These are phyloP conservation scores for Aspergillus proliferans DNA, from an alignment of 2,329 filamentous ascomycete genomes.

Conservation along the genomic window DNA sequence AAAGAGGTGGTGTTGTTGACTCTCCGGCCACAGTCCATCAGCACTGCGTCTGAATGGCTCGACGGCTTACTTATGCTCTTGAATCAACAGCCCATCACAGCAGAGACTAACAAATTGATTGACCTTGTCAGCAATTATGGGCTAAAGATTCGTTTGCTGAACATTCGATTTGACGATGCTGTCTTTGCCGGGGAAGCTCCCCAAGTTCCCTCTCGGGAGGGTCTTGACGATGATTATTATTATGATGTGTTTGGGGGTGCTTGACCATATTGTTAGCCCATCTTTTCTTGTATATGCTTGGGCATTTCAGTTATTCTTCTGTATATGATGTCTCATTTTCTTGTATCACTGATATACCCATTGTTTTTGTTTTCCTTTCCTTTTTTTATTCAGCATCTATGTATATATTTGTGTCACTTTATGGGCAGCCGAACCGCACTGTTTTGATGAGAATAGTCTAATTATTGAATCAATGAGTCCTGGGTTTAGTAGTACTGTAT, in stretches of 20 bases:
- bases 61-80: conserved; percentile 92
- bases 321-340: conserved; percentile 2
- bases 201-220: conserved; percentile 72
- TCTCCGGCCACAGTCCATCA: conserved; percentile 74
- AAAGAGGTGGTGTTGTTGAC: conserved; percentile 72
- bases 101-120: conserved; percentile 86
- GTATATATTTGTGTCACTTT: not conserved
- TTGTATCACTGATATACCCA: not conserved
- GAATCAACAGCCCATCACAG: conserved; percentile 92
- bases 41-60: conserved; percentile 88
- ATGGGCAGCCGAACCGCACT: too few species aligned
- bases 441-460: too few species aligned
- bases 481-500: too few species aligned
- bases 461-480: too few species aligned
- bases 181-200: conserved; percentile 64
- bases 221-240: conserved; percentile 86
- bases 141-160: conserved; percentile 83
- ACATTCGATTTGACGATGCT: conserved; percentile 80
- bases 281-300: not conserved
- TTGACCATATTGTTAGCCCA: conserved; percentile 5
- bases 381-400: not conserved
- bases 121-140: conserved; percentile 83
- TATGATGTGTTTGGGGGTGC: conserved; percentile 62
- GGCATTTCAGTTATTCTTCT: not conserved
- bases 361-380: not conserved